These are phyloP conservation scores for Aspergillus tamarii DNA, from an alignment of 2,329 filamentous ascomycete species.

Conservation along the genomic window DNA sequence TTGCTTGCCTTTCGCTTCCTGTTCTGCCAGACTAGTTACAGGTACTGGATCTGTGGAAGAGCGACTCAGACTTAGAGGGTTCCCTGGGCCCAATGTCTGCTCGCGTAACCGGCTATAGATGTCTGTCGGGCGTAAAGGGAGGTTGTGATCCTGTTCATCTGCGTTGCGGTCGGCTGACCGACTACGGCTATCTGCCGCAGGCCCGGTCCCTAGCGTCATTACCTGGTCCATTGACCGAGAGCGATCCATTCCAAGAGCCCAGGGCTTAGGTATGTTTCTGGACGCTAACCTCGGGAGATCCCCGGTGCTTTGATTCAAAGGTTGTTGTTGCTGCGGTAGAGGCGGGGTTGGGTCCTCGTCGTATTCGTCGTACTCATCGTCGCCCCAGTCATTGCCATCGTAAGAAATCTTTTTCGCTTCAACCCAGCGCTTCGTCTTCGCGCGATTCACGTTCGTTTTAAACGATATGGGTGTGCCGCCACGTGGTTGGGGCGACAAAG, in stretches of 20 bases:
- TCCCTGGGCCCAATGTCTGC: slow-evolving; percentile 57
- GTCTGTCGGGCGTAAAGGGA: slow-evolving; percentile 71
- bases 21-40: not conserved
- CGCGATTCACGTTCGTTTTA: slow-evolving; percentile 82
- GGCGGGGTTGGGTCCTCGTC: slow-evolving; percentile 59
- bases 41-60: slow-evolving; percentile 9
- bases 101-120: slow-evolving; percentile 75
- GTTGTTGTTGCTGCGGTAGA: slow-evolving; percentile 26
- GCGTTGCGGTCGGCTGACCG: slow-evolving; percentile 21
- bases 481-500: slow-evolving; percentile 30
- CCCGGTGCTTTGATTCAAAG: slow-evolving; percentile 31
- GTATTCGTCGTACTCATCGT: slow-evolving; percentile 63
- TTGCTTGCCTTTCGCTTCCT: not conserved
- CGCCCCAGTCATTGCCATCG: slow-evolving; percentile 92
- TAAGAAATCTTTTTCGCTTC: slow-evolving; percentile 85
- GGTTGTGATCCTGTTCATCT: slow-evolving; percentile 42
- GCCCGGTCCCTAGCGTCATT: slow-evolving; percentile 19
- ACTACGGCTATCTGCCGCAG: slow-evolving; percentile 30
- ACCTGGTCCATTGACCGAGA: slow-evolving; percentile 45
- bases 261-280: slow-evolving; percentile 17
- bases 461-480: slow-evolving; percentile 61
- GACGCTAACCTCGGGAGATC: slow-evolving; percentile 20
- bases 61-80: slow-evolving; percentile 49
- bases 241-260: slow-evolving; percentile 35
- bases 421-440: slow-evolving; percentile 94